These are phyloP conservation scores for Leishmania guyanensis DNA, from an alignment of 208 protist genomes.

Conservation along the genomic window DNA sequence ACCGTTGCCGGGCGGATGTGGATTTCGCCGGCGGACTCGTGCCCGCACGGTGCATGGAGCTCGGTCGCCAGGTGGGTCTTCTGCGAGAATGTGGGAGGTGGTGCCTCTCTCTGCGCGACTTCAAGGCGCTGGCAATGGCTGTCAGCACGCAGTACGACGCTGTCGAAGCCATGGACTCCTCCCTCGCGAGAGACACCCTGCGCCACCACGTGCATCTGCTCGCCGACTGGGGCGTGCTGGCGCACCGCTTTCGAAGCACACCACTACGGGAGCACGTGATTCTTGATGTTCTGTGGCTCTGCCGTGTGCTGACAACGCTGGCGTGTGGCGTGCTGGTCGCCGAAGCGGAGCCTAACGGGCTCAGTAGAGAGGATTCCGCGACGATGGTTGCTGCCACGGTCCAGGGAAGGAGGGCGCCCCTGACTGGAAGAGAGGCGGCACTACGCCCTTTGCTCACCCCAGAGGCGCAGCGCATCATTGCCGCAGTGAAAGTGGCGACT, in stretches of 20 bases:
- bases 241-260: conserved; percentile 63
- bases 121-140: conserved; percentile 51
- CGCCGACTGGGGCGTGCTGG: conserved; percentile 56
- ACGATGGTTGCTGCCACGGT: conserved; percentile 6
- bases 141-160: conserved; percentile 49
- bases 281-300: conserved; percentile 72
- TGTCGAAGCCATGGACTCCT: neutral
- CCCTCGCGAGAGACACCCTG: conserved; percentile 39
- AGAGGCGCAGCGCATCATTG: conserved; percentile 16
- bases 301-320: conserved; percentile 36
- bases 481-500: conserved; percentile 30
- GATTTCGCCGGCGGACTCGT: conserved; percentile 77
- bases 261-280: conserved; percentile 51
- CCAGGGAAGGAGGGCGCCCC: neutral
- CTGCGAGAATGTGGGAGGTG: conserved; percentile 46
- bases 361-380: neutral
- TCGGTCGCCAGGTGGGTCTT: conserved; percentile 41
- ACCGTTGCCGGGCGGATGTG: conserved; percentile 54
- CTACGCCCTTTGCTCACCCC: conserved; percentile 22
- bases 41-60: conserved; percentile 42
- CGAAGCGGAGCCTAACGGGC: conserved; percentile 9
- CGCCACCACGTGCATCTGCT: conserved; percentile 79
- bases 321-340: conserved; percentile 29
- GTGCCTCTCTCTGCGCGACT: conserved; percentile 59
- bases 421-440: conserved; percentile 9